These are phyloP conservation scores for Zoysia matrella DNA, from an alignment of 202 grass and related monocot species.

Conservation along the genomic window DNA sequence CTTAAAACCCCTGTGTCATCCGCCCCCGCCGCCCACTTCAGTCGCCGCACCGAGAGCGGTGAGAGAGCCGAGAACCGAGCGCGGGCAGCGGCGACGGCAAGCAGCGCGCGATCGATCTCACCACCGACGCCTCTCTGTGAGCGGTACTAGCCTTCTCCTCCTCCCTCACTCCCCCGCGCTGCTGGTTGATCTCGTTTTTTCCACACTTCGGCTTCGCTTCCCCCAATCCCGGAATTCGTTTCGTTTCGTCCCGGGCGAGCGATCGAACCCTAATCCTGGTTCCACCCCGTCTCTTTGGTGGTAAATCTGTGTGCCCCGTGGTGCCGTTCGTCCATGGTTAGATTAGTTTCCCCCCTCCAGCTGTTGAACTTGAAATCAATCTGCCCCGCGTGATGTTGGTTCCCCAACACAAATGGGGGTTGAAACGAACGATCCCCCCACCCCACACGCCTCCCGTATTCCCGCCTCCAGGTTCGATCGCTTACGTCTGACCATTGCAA, in stretches of 20 bases:
- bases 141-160: background rate
- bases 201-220: background rate
- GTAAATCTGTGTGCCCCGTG: background rate
- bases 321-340: background rate
- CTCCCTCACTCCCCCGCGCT: background rate
- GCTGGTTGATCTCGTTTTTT: background rate
- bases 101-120: background rate
- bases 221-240: background rate
- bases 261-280: background rate
- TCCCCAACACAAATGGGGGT: background rate
- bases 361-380: background rate
- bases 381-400: too few relatives aligned
- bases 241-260: background rate
- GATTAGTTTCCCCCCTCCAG: background rate
- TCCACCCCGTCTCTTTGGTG: background rate
- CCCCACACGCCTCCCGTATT: too few relatives aligned
- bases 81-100: background rate
- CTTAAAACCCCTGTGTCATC: slow-evolving; percentile 3
- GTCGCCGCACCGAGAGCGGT: too few relatives aligned
- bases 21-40: too few relatives aligned
- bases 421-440: background rate
- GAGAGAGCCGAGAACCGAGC: background rate
- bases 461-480: background rate
- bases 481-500: background rate
- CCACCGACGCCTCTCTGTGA: background rate